Evolutionary conservation across 2,329 filamentous ascomycete genomes (phyloP).

Genomic region (Cladosporium sphaerospermum): DNA sequence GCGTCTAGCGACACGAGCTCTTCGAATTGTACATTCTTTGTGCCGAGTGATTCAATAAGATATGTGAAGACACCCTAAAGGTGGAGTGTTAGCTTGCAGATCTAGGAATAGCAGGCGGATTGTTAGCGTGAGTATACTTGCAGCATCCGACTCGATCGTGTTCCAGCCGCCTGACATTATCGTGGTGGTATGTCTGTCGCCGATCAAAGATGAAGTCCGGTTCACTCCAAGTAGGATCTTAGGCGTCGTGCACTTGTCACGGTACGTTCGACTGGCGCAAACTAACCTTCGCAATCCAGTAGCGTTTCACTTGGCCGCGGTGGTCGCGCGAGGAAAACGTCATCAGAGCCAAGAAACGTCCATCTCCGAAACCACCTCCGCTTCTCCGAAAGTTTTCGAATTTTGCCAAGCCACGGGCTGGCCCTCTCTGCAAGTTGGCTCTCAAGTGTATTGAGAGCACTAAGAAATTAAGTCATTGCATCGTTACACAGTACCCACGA

Average conservation of each 20-base stretch:
- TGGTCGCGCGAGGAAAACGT: neutral
- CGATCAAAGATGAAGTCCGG: too few relatives aligned
- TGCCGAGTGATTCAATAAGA: constrained; percentile 84
- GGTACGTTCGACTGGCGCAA: neutral
- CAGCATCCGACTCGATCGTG: constrained; percentile 95
- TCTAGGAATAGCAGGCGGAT: neutral
- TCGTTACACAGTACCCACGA: too few relatives aligned
- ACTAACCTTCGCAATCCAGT: neutral
- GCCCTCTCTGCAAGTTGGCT: too few relatives aligned
- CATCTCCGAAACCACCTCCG: neutral
- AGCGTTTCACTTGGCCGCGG: constrained; percentile 3
- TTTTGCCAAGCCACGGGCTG: too few relatives aligned
- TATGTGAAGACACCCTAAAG: constrained; percentile 95
- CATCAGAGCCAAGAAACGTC: constrained; percentile 1
- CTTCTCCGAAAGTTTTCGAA: too few relatives aligned
- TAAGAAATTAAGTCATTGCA: too few relatives aligned
- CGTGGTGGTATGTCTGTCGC: neutral
- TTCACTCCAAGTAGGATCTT: too few relatives aligned
- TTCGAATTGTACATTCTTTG: constrained; percentile 92
- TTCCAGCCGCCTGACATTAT: constrained; percentile 70
- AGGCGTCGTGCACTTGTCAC: too few relatives aligned
- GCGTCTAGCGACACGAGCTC: constrained; percentile 87
- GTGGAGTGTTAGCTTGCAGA: constrained; percentile 2
- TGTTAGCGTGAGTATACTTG: constrained; percentile 41
- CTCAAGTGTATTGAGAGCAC: too few relatives aligned